Conservation (phyloP, 2,329 filamentous ascomycete species). For the Arthrobotrys musiformis region DNA sequence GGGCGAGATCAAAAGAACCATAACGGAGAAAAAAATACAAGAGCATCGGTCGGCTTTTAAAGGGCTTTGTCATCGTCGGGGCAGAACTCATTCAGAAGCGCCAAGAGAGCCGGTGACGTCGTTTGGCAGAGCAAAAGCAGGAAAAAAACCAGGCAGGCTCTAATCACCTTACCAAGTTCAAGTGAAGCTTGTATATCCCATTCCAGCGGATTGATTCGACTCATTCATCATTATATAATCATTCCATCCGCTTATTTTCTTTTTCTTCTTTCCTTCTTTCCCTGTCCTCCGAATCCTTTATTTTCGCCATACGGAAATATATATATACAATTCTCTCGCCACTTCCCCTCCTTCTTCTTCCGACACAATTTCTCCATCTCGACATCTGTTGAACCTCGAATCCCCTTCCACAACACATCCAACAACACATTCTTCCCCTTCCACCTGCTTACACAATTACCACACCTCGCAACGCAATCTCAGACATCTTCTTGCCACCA, state of each 20-base stretch:
- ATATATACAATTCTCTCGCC: conserved; percentile 26
- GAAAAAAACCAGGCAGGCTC: conserved; percentile 13
- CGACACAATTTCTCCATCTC: conserved; percentile 10
- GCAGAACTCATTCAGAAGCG: background rate
- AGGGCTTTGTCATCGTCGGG: conserved; percentile 15
- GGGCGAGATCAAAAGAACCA: background rate
- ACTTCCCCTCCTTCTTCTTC: conserved; percentile 6
- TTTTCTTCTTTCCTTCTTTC: background rate
- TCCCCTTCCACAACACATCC: conserved; percentile 2
- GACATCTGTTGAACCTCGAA: background rate
- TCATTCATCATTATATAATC: conserved; percentile 53
- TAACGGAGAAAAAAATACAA: background rate
- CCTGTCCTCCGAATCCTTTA: background rate
- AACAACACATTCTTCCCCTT: background rate
- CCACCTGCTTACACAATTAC: background rate
- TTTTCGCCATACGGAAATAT: too few relatives aligned
- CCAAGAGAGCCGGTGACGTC: conserved; percentile 39
- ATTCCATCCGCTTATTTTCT: background rate
- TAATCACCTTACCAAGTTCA: conserved; percentile 14
- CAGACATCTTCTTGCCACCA: conserved; percentile 15
- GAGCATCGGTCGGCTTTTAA: conserved; percentile 21
- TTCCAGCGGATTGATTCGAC: conserved; percentile 4
- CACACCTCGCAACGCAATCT: conserved; percentile 10
- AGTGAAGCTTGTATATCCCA: too few relatives aligned
- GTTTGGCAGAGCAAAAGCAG: background rate